A percentile compares a stretch with the other conserved stretches of the same genome.
phyloP scores from a whole-genome alignment of 163 green algal genomes.

The Prototheca cutis region DNA sequence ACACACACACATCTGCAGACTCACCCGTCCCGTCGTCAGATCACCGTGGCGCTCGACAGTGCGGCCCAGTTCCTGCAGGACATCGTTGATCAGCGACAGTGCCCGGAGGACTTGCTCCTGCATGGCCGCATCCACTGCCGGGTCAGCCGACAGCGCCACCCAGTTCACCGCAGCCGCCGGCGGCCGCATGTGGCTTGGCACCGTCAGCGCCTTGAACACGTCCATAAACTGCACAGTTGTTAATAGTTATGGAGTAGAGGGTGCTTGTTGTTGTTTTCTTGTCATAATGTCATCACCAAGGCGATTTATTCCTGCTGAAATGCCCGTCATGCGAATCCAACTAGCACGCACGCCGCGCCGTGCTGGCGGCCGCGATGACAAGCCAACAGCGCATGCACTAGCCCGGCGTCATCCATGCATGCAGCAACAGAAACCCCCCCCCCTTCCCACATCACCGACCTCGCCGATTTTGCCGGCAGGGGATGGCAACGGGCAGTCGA shows the following conservation, averaged over 20 bases:
- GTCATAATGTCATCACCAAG: no score
- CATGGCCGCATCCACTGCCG: conserved; percentile 17
- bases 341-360: not conserved
- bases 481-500: conserved; percentile 45
- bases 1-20: conserved; percentile 15
- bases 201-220: conserved; percentile 29
- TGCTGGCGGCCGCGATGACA: not conserved
- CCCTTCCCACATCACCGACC: no score
- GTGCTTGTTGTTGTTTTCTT: no score
- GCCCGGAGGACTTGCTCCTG: conserved; percentile 7
- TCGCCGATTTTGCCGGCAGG: conserved; percentile 24
- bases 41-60: conserved; percentile 4
- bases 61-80: conserved; percentile 13
- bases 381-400: not conserved
- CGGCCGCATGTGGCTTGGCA: conserved; percentile 27
- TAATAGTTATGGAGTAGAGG: no score
- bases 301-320: not conserved
- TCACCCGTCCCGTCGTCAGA: conserved; percentile 2
- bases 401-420: no score
- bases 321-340: not conserved
- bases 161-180: conserved; percentile 29
- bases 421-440: no score
- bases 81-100: conserved; percentile 13
- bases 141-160: conserved; percentile 17
- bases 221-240: conserved; percentile 25